Evolutionary conservation across 306 rosid species (phyloP), one percentile per base, ranked within the genome.

Genomic region (Trifolium dubium): DNA sequence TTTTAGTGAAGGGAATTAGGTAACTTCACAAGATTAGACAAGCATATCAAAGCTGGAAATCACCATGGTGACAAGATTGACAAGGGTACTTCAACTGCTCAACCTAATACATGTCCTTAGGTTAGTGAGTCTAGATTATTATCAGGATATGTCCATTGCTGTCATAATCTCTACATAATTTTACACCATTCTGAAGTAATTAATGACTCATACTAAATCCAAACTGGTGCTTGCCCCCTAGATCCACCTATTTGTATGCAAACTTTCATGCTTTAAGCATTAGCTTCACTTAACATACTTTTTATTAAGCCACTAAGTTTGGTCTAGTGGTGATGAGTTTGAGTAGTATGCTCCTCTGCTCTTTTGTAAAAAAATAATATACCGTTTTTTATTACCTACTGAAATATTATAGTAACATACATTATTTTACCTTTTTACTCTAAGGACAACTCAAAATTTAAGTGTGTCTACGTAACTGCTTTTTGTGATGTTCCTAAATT

Each of bases 41-140:
- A 59, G 18, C 65, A 30, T 59, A 59, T 12, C 8, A 13, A 30
- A 59, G 44, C 28, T 32, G 14, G 13, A 35, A 35, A 37, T 9
- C 67, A 34, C 29, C 47, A 35, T 37, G 8, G 11, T n/a, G 46
- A 62, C 67, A 62, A 35, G 68, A 7, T 63, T 63, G 47, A 35
- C 49, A 63, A 35, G 11, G 68, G 30, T 35, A 39, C 30, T 63
- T 34, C 11, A 53, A 53, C 13, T 9, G 59, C 59, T 19, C 59
- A 58, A 58, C 37, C 29, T 34, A 60, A 59, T 29, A 58, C 39
- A 10, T 58, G 12, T 39, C 35, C 28, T 55, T 55, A 19, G 31
- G 61, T 35, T 35, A 35, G 39, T 55, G 19, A 18, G 61, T 3
- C 13, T 55, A 19, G 32, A 6, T 14, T 5, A n/a, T 50, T 3